Evolutionary conservation across 345 rosid genomes (phyloP).

Genomic region (Linum trigynum): DNA sequence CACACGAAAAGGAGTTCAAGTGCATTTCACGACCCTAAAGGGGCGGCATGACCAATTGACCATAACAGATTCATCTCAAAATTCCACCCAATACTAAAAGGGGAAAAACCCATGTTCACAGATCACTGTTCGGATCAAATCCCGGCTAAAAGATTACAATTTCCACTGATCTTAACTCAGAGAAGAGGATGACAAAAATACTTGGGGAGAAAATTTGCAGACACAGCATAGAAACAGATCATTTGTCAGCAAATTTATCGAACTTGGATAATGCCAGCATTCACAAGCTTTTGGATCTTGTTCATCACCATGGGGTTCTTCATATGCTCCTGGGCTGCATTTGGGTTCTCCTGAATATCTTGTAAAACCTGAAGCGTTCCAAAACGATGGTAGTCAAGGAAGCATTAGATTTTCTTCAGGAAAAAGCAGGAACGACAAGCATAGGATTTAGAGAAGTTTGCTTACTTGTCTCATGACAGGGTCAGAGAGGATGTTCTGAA

Average conservation of each 20-base stretch:
- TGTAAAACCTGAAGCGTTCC: constrained; percentile 51
- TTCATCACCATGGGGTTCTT: constrained; percentile 89
- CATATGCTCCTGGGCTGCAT: constrained; percentile 81
- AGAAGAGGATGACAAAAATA: no score
- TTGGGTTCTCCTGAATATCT: constrained; percentile 94
- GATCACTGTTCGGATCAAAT: no score
- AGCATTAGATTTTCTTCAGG: not conserved
- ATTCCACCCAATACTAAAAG: no score
- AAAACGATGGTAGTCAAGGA: not conserved
- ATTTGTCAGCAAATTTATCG: constrained; percentile 21
- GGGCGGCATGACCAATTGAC: no score
- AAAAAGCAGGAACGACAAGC: no score
- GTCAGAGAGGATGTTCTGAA: constrained; percentile 92
- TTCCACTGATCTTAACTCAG: no score
- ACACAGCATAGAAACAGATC: not conserved
- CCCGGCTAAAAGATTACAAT: no score
- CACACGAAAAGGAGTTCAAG: no score
- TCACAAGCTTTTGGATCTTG: constrained; percentile 86
- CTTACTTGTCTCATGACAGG: constrained; percentile 94
- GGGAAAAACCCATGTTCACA: no score
- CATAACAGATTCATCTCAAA: no score
- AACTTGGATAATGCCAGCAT: constrained; percentile 86
- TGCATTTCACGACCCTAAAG: no score
- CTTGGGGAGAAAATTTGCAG: not conserved
- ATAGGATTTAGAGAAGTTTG: constrained; percentile 4